Evolutionary conservation across 257 asterid genomes (phyloP).

Genomic region (Solanum peruvianum): DNA sequence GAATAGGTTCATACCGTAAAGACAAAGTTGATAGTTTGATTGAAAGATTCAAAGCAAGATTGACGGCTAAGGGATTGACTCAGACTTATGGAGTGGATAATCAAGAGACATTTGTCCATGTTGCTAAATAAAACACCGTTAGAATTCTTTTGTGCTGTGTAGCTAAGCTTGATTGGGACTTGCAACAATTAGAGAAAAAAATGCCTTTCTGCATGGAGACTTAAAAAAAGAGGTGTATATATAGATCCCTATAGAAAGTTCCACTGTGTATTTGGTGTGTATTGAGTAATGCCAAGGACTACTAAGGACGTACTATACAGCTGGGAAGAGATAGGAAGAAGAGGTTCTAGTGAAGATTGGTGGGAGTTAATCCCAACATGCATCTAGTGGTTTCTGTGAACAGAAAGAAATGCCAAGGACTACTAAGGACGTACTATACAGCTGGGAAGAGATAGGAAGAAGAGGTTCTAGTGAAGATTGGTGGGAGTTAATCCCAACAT

Average conservation of each 20-base stretch:
- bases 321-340: too few species aligned
- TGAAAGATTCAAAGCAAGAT: not conserved
- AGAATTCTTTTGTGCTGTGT: not conserved
- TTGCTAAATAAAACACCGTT: not conserved
- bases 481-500: too few species aligned
- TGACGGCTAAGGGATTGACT: not conserved
- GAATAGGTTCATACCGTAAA: not conserved
- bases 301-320: too few species aligned
- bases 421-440: too few species aligned
- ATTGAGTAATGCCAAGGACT: too few species aligned
- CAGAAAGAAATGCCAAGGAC: too few species aligned
- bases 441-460: too few species aligned
- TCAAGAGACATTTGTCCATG: not conserved
- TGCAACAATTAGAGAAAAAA: not conserved
- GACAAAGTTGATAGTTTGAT: not conserved
- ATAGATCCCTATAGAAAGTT: not conserved
- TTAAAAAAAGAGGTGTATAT: not conserved
- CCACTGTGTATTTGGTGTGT: too few species aligned
- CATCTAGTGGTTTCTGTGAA: too few species aligned
- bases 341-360: too few species aligned
- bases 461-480: too few species aligned
- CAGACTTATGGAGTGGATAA: not conserved
- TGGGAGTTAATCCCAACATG: too few species aligned
- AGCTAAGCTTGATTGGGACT: not conserved
- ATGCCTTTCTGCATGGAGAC: not conserved